Base-by-base conservation (phyloP, 768 basidiomycete genomes). In the Leccinum sublutescens region DNA sequence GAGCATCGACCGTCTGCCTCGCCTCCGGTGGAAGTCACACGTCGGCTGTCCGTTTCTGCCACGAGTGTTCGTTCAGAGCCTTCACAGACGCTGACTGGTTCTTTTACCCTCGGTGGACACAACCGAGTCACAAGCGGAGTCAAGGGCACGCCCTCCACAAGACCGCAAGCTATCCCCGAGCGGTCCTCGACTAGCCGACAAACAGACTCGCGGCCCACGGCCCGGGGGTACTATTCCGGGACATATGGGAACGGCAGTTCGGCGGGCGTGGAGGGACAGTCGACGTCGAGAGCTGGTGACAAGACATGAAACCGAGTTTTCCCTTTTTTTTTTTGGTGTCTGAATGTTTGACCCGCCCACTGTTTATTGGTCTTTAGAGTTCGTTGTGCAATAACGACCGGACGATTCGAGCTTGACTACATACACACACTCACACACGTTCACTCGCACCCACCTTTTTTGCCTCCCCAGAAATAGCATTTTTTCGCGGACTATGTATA, bases 11-110 rank as follows among this genome's bases (percentile, higher is more conserved):
- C 55, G 31, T 82, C 84, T 15, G 80, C 80, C 34, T 68, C 72
- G 2, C 80, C 77, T 17, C 78, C 84, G 6, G 79, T 80, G 58
- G 82, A 85, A 54, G 67, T 80, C 17, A 71, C 68, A 25, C 73
- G 82, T 50, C 77, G 83, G 15, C 72, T 79, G 27, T 83, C 84
- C 1, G 70, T 81, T 43, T 79, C 82, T 21, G 78, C 80, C 12
- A 19, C 53, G 34, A 25, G 29, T 5, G 75, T 73, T 38, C 79
- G 85, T 43, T 67, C 82, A 54, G 85, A 86, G 38, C 76, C 33
- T 70, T 68, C 25, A 74, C 65, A 62, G 36, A 61, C 38, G 25
- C 23, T 65, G 33, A 63, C 62, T 45, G 45, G 58, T 8, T 33
- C 70, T 2, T 69, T 69, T 50, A 49, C 40, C 15, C 61, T 64